Conservation (phyloP, 2,329 filamentous ascomycete species). For the Botrytis paeoniae region DNA sequence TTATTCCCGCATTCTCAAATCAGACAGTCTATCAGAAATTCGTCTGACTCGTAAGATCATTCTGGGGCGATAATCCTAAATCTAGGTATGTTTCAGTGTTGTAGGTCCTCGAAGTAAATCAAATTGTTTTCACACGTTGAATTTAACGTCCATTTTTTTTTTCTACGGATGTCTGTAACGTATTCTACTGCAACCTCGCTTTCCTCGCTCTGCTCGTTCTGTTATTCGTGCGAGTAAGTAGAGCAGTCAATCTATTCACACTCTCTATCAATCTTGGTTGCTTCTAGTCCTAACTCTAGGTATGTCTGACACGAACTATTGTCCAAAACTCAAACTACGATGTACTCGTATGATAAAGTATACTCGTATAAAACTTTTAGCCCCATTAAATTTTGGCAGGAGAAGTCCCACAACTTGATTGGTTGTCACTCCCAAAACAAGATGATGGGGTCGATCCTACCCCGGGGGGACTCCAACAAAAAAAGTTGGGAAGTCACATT, state of each 20-base stretch:
- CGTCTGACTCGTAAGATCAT: background rate
- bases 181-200: background rate
- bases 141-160: background rate
- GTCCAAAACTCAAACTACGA: background rate
- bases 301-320: background rate
- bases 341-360: background rate
- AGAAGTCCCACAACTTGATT: background rate
- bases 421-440: background rate
- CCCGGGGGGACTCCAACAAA: background rate
- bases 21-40: background rate
- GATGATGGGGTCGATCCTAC: background rate
- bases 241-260: background rate
- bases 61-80: background rate
- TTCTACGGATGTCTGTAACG: background rate
- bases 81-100: background rate
- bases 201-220: background rate
- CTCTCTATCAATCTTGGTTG: background rate
- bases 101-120: background rate
- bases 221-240: background rate
- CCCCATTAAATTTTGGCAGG: background rate
- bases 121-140: background rate
- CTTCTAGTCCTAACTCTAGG: background rate
- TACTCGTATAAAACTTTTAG: background rate
- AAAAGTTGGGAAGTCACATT: background rate
- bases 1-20: background rate